Conservation (phyloP, 257 asterid genomes). For the Solanum ossicruentum region DNA sequence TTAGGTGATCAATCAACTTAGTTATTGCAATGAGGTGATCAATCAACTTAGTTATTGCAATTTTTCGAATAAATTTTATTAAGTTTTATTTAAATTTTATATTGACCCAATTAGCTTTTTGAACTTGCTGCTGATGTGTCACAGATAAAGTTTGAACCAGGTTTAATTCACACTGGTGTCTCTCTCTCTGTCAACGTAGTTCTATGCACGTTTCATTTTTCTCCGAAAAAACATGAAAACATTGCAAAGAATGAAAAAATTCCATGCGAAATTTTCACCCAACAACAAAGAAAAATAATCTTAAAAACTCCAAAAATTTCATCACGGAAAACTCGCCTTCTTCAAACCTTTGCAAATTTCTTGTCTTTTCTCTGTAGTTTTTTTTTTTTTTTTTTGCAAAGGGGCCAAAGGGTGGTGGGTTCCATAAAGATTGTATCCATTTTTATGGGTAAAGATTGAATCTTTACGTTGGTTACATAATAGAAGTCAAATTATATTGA, state of each 20-base stretch:
- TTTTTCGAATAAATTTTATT: too few relatives aligned
- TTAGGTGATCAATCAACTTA: too few relatives aligned
- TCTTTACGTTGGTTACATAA: background rate
- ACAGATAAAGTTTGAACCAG: too few relatives aligned
- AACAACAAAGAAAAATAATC: background rate
- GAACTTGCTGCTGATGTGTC: too few relatives aligned
- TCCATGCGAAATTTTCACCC: background rate
- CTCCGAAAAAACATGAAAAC: background rate
- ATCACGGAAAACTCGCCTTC: background rate
- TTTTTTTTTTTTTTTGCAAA: background rate
- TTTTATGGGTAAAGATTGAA: background rate
- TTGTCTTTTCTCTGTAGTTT: background rate
- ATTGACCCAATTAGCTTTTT: too few relatives aligned
- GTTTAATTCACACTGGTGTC: background rate
- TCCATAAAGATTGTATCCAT: background rate
- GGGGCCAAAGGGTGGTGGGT: background rate
- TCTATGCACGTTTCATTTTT: background rate
- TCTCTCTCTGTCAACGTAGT: background rate
- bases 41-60: too few relatives aligned
- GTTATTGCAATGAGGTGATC: too few relatives aligned
- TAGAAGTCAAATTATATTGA: background rate
- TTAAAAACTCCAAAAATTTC: background rate
- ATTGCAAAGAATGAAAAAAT: background rate
- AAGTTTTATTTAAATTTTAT: too few relatives aligned
- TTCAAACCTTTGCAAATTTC: background rate